Conservation (phyloP, 2,329 filamentous ascomycete genomes). For the Arthroderma uncinatum region DNA sequence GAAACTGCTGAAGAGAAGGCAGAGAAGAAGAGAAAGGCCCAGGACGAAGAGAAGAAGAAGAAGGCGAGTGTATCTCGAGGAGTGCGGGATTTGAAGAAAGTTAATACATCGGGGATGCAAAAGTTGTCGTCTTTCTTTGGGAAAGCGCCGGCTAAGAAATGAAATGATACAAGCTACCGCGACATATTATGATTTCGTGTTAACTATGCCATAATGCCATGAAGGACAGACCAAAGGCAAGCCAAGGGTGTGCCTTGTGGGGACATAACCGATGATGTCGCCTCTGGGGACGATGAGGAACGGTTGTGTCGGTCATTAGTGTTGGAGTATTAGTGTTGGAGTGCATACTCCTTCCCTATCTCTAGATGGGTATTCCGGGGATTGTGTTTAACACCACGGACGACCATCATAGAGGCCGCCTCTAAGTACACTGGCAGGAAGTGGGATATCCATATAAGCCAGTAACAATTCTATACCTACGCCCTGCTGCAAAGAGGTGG, state of each 20-base stretch:
- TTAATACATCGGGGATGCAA: conserved; percentile 86
- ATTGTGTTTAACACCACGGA: too few species aligned
- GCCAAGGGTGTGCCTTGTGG: background rate
- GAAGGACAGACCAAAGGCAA: background rate
- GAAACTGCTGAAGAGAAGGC: conserved; percentile 38
- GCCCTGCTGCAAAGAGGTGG: too few species aligned
- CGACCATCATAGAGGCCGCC: too few species aligned
- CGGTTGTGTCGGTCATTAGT: too few species aligned
- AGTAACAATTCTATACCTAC: background rate
- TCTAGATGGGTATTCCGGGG: too few species aligned
- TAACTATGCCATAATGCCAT: background rate
- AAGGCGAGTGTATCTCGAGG: conserved; percentile 64
- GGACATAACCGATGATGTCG: too few species aligned
- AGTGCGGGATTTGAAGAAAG: conserved; percentile 74
- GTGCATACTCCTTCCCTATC: too few species aligned
- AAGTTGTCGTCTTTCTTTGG: conserved; percentile 93
- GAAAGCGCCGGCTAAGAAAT: conserved; percentile 35
- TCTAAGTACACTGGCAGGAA: too few species aligned
- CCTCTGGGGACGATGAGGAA: too few species aligned
- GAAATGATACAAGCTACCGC: background rate
- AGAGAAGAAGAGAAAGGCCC: conserved; percentile 74
- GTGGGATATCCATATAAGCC: background rate
- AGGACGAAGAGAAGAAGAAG: conserved; percentile 79
- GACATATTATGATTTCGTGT: background rate
- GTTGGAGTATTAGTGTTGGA: too few species aligned